These are phyloP conservation scores for Nicotiana obtusifolia DNA, from an alignment of 257 asterid genomes.

Conservation along the genomic window DNA sequence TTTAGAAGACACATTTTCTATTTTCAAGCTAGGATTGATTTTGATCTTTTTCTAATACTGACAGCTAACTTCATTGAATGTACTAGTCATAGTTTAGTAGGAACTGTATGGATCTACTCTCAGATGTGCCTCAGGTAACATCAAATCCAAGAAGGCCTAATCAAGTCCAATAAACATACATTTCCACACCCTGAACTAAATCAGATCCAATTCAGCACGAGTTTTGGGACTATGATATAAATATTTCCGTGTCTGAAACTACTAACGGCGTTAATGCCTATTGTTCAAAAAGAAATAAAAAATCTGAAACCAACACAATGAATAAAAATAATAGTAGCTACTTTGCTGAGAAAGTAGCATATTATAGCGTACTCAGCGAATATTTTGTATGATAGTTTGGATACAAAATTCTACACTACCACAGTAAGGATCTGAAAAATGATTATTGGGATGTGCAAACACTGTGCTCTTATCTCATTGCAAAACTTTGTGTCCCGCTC, in stretches of 20 bases:
- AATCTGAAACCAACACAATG: not conserved
- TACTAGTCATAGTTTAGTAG: not conserved
- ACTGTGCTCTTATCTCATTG: not conserved
- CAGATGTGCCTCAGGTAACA: too few species aligned
- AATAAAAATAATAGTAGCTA: too few species aligned
- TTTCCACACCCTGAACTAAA: not conserved
- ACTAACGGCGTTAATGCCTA: not conserved
- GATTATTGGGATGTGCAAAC: not conserved
- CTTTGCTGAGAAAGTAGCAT: not conserved
- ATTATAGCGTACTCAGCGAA: not conserved
- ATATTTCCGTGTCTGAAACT: not conserved
- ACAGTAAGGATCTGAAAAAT: not conserved
- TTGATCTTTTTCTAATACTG: too few species aligned
- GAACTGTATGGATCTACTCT: not conserved
- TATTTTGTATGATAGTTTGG: not conserved
- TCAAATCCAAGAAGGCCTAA: too few species aligned
- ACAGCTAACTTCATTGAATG: not conserved
- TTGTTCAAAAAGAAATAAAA: not conserved
- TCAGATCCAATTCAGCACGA: not conserved
- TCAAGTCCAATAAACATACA: not conserved
- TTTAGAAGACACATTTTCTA: too few species aligned
- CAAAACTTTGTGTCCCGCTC: not conserved
- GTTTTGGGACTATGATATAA: not conserved
- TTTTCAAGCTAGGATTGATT: too few species aligned
- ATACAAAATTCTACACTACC: not conserved